Conservation (phyloP, 305 asterid genomes). For the Euphrasia arctica region DNA sequence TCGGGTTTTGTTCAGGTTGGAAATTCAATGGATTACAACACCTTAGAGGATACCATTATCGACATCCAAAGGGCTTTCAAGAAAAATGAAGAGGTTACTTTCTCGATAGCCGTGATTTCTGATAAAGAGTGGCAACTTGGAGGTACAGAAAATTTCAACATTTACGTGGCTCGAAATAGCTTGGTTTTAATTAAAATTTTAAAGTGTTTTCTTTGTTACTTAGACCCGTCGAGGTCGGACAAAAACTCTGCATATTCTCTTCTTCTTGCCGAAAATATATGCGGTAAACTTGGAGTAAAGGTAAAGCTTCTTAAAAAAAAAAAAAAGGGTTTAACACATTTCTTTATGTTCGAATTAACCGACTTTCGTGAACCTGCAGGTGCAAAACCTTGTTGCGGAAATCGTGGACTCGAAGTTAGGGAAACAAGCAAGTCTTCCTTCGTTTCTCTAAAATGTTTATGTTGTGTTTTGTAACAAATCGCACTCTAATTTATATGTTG, state of each 20-base stretch:
- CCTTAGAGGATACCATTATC: conserved; percentile 63
- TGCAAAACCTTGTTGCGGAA: conserved; percentile 93
- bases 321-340: not conserved
- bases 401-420: conserved; percentile 87
- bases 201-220: conserved; percentile 26
- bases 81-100: conserved; percentile 60
- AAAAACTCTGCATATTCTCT: conserved; percentile 89
- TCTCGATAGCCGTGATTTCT: conserved; percentile 80
- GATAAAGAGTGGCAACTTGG: conserved; percentile 92
- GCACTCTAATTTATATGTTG: not conserved
- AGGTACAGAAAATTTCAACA: conserved; percentile 47
- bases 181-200: conserved; percentile 22
- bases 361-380: conserved; percentile 42
- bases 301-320: conserved; percentile 33
- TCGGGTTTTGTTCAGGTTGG: conserved; percentile 55
- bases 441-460: conserved; percentile 12
- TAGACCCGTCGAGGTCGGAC: conserved; percentile 88
- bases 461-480: not conserved
- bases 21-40: conserved; percentile 85
- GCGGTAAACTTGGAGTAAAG: conserved; percentile 78
- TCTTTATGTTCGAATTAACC: conserved; percentile 1
- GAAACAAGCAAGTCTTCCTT: conserved; percentile 57
- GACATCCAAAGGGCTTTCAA: conserved; percentile 49
- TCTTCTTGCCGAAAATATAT: conserved; percentile 92
- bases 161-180: conserved; percentile 17